Conservation (phyloP, 306 rosid genomes). For the Alnus rubra region DNA sequence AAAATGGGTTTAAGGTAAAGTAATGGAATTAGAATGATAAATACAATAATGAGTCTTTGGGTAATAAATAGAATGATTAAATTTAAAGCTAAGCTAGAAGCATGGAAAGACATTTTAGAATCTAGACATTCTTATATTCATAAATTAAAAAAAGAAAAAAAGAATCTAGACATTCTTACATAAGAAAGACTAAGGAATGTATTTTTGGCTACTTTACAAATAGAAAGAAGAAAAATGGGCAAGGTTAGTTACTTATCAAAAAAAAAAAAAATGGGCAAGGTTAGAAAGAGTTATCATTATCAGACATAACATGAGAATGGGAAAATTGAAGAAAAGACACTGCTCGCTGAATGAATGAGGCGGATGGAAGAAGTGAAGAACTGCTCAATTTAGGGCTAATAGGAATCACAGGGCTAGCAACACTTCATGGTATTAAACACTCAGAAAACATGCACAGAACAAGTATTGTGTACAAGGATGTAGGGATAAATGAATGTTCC, state of each 20-base stretch:
- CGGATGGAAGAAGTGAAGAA: slow-evolving; percentile 2
- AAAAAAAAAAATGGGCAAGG: not conserved
- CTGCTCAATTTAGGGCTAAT: not conserved
- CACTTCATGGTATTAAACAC: not conserved
- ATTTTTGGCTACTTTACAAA: not conserved
- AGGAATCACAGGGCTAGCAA: not conserved
- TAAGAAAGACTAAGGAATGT: not conserved
- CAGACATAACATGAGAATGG: not conserved
- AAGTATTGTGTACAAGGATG: not conserved
- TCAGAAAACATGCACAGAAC: not conserved
- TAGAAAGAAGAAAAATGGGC: not conserved
- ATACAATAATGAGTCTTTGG: too few relatives aligned
- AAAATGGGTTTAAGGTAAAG: too few relatives aligned
- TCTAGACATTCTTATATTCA: not conserved
- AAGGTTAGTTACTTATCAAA: too few relatives aligned
- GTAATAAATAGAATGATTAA: not conserved
- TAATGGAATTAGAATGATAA: too few relatives aligned
- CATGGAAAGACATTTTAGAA: not conserved
- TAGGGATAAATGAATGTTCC: not conserved
- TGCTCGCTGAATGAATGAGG: not conserved
- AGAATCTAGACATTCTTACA: not conserved
- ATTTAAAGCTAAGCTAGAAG: not conserved
- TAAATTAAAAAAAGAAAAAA: too few relatives aligned
- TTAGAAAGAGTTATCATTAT: not conserved
- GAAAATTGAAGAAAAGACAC: not conserved